These are phyloP conservation scores for Lonicera japonica DNA, from an alignment of 129 eudicot genomes.

Conservation along the genomic window DNA sequence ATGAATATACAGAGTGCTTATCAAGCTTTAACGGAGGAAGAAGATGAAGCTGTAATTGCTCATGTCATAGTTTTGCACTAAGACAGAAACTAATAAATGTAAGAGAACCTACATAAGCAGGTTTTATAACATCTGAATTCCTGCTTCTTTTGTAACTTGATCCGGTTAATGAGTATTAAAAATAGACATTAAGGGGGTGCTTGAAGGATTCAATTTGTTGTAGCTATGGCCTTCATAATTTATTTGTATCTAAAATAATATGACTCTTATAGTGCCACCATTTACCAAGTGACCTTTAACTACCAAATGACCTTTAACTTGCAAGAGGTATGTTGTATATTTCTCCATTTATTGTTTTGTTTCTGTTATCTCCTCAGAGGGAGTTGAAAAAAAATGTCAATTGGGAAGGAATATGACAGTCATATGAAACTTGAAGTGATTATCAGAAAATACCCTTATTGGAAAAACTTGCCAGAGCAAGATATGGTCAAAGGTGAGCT, in stretches of 20 bases:
- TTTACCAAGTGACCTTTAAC: no score
- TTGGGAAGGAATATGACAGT: conserved; percentile 89
- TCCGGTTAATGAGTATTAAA: background rate
- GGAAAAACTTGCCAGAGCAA: conserved; percentile 63
- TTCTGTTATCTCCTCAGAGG: conserved; percentile 43
- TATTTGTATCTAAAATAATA: background rate
- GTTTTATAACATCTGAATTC: background rate
- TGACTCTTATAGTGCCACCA: background rate
- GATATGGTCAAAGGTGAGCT: conserved; percentile 65
- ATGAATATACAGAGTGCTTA: conserved; percentile 50
- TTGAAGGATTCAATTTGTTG: background rate
- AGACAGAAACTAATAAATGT: background rate
- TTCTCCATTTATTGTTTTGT: conserved; percentile 8
- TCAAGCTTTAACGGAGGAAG: conserved; percentile 80
- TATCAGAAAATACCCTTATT: conserved; percentile 79
- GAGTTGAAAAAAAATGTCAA: conserved; percentile 67
- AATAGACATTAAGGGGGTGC: background rate
- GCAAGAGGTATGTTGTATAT: background rate
- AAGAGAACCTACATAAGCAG: background rate
- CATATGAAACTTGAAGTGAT: conserved; percentile 87
- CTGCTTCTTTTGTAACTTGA: background rate
- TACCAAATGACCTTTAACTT: background rate
- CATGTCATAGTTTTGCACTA: conserved; percentile 3
- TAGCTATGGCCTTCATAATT: background rate
- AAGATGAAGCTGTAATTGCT: conserved; percentile 78